Conservation (phyloP, 768 basidiomycete species). For the Nidula microcarpa region DNA sequence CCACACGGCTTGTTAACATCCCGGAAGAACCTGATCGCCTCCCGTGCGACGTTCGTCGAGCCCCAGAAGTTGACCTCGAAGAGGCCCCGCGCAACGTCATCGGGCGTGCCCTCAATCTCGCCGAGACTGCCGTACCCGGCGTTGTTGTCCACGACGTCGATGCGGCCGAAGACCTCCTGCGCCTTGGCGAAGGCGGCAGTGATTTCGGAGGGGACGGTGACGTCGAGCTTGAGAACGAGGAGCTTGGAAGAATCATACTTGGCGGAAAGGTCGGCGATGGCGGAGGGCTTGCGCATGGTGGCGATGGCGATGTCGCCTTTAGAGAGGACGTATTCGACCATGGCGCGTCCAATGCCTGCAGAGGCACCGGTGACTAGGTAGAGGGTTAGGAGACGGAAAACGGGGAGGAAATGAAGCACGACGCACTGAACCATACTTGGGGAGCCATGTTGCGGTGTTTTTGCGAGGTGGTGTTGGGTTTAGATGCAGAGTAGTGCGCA, state of each 20-base stretch:
- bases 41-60: neutral
- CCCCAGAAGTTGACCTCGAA: neutral
- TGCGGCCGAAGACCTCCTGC: neutral
- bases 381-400: no score
- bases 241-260: neutral
- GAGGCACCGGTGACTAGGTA: neutral
- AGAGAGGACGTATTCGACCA: neutral
- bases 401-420: no score
- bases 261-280: neutral
- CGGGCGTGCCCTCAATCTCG: neutral
- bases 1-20: neutral
- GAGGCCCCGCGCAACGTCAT: neutral
- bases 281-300: neutral
- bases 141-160: neutral
- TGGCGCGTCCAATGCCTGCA: neutral
- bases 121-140: neutral
- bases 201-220: neutral
- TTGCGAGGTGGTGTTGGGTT: no score
- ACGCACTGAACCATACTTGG: no score
- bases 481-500: no score
- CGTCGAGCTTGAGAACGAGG: neutral
- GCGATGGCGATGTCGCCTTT: neutral
- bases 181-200: neutral
- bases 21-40: neutral
- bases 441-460: no score